These are phyloP conservation scores for Trichoderma arundinaceum DNA, from an alignment of 2,329 filamentous ascomycete species.

Conservation along the genomic window DNA sequence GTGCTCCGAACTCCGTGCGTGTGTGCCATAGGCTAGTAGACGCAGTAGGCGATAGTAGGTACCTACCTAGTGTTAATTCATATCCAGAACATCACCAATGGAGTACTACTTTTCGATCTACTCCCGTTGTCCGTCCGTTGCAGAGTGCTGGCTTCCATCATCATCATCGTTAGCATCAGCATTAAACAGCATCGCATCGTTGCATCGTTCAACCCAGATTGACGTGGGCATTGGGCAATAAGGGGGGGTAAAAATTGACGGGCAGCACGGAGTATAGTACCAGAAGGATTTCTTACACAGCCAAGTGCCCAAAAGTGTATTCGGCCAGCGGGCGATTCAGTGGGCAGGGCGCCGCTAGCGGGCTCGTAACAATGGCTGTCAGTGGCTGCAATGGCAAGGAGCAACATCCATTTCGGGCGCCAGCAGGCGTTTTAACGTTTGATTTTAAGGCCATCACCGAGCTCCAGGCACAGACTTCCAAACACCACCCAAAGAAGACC, in stretches of 20 bases:
- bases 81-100: too few relatives aligned
- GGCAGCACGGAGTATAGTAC: conserved; percentile 2
- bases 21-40: too few relatives aligned
- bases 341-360: conserved; percentile 7
- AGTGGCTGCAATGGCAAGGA: neutral
- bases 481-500: neutral
- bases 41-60: too few relatives aligned
- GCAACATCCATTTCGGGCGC: neutral
- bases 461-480: conserved; percentile 15
- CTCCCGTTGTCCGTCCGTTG: too few relatives aligned
- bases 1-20: too few relatives aligned
- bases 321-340: conserved; percentile 14
- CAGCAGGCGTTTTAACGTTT: conserved; percentile 9
- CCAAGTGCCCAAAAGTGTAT: neutral
- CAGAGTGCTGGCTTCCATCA: too few relatives aligned
- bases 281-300: conserved; percentile 7
- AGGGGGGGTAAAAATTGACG: neutral
- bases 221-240: conserved; percentile 8
- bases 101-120: too few relatives aligned
- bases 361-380: neutral
- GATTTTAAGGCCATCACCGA: neutral
- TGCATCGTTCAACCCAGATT: neutral
- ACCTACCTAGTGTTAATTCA: too few relatives aligned
- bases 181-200: neutral
- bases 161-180: neutral